A percentile compares a stretch with the other conserved stretches of the same genome.
Conservation (phyloP, 2,329 filamentous ascomycete species). For the Arachnopeziza araneosa region DNA sequence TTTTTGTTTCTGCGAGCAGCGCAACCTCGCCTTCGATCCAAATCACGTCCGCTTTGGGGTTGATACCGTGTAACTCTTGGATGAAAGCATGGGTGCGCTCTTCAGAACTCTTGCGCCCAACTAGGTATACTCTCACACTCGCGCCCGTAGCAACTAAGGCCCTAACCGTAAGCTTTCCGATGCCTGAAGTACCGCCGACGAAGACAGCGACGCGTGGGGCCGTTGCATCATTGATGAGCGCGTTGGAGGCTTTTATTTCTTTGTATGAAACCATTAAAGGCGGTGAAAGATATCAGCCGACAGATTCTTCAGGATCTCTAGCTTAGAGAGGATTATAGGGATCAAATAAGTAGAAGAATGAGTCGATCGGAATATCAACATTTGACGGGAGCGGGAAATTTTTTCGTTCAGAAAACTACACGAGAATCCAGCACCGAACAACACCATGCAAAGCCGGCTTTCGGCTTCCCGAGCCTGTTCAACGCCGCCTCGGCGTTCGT, state of each 20-base stretch:
- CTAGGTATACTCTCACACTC: conserved; percentile 42
- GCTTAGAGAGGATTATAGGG: too few species aligned
- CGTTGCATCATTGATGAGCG: not conserved
- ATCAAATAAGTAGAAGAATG: too few species aligned
- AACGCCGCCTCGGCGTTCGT: too few species aligned
- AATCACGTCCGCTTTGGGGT: conserved; percentile 20
- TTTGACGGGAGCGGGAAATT: too few species aligned
- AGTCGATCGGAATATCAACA: too few species aligned
- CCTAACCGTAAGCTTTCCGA: conserved; percentile 42
- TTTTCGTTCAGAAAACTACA: too few species aligned
- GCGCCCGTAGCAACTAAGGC: conserved; percentile 35
- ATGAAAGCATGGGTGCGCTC: conserved; percentile 28
- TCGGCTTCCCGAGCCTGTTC: too few species aligned
- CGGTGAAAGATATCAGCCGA: too few species aligned
- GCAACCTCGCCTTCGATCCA: conserved; percentile 37
- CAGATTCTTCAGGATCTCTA: too few species aligned
- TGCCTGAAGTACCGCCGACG: conserved; percentile 47
- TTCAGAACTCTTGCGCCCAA: conserved; percentile 36
- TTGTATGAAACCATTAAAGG: not conserved
- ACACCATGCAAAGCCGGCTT: too few species aligned
- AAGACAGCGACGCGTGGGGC: conserved; percentile 35
- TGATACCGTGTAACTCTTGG: conserved; percentile 36
- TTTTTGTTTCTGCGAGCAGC: conserved; percentile 43
- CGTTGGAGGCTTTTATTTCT: not conserved
- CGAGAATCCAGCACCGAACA: too few species aligned